Percentiles rank a stretch among this genome's conserved stretches.
These are phyloP conservation scores for Monilinia fructigena DNA, from an alignment of 2,329 filamentous ascomycete genomes.

Conservation along the genomic window DNA sequence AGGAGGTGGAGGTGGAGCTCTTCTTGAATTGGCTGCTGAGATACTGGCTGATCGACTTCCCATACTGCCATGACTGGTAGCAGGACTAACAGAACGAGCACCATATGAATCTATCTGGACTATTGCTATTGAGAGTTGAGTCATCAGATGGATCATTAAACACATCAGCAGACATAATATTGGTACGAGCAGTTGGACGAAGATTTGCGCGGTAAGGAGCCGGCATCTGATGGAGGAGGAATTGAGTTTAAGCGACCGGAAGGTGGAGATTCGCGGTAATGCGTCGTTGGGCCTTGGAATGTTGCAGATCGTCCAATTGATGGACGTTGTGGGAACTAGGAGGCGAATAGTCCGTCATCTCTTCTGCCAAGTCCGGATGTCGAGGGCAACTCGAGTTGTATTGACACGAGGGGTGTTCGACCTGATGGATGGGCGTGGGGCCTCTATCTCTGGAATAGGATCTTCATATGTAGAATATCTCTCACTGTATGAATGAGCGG, in stretches of 20 bases:
- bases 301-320: slow-evolving; percentile 52
- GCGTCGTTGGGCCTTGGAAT: slow-evolving; percentile 56
- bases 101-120: slow-evolving; percentile 49
- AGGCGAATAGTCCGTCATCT: slow-evolving; percentile 37
- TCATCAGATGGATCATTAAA: slow-evolving; percentile 53
- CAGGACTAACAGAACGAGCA: slow-evolving; percentile 54
- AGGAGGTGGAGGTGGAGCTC: slow-evolving; percentile 61
- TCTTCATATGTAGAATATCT: slow-evolving; percentile 56
- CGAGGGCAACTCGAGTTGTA: slow-evolving; percentile 35
- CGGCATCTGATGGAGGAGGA: slow-evolving; percentile 46
- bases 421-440: slow-evolving; percentile 51
- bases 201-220: slow-evolving; percentile 41
- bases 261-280: slow-evolving; percentile 51
- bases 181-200: slow-evolving; percentile 34
- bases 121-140: slow-evolving; percentile 48
- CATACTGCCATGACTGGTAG: slow-evolving; percentile 51
- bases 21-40: slow-evolving; percentile 44
- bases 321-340: slow-evolving; percentile 45
- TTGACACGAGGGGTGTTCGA: slow-evolving; percentile 38
- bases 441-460: slow-evolving; percentile 44
- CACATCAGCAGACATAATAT: slow-evolving; percentile 41
- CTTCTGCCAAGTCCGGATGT: slow-evolving; percentile 30
- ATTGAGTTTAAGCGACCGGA: slow-evolving; percentile 49
- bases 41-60: slow-evolving; percentile 53
- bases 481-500: slow-evolving; percentile 61